phyloP scores from a whole-genome alignment of 2,329 filamentous ascomycete genomes.

The Emydomyces testavorans region DNA sequence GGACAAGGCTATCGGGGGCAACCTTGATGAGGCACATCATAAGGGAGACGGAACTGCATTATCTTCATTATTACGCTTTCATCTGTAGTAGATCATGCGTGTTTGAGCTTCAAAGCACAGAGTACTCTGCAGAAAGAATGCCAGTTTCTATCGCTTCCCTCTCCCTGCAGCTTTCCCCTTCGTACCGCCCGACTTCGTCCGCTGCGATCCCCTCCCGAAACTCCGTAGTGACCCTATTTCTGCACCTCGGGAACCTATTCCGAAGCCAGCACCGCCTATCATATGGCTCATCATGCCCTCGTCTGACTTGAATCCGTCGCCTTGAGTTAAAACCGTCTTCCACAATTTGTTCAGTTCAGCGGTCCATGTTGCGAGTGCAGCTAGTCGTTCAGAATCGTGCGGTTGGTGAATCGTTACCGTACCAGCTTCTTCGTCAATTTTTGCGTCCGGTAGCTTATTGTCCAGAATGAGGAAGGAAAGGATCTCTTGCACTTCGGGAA shows the following conservation, averaged over 20 bases:
- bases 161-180: slow-evolving; percentile 1
- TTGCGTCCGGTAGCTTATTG: slow-evolving; percentile 63
- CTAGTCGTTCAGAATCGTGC: slow-evolving; percentile 58
- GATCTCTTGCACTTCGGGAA: slow-evolving; percentile 85
- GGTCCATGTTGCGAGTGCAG: slow-evolving; percentile 62
- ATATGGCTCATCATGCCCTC: slow-evolving; percentile 23
- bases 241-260: slow-evolving; percentile 25
- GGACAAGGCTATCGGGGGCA: too few relatives aligned
- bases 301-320: slow-evolving; percentile 51
- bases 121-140: too few relatives aligned
- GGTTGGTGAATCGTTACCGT: slow-evolving; percentile 67
- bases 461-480: slow-evolving; percentile 89
- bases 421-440: slow-evolving; percentile 79
- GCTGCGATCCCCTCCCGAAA: neutral
- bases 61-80: too few relatives aligned
- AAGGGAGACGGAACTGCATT: too few relatives aligned
- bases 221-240: neutral
- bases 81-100: too few relatives aligned
- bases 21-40: too few relatives aligned
- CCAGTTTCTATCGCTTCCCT: neutral
- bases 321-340: slow-evolving; percentile 61
- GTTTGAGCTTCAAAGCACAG: too few relatives aligned
- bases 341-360: slow-evolving; percentile 59
- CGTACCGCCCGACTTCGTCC: neutral
- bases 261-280: slow-evolving; percentile 22